phyloP scores from a whole-genome alignment of 441 rosid species.

The Adansonia rubrostipa region DNA sequence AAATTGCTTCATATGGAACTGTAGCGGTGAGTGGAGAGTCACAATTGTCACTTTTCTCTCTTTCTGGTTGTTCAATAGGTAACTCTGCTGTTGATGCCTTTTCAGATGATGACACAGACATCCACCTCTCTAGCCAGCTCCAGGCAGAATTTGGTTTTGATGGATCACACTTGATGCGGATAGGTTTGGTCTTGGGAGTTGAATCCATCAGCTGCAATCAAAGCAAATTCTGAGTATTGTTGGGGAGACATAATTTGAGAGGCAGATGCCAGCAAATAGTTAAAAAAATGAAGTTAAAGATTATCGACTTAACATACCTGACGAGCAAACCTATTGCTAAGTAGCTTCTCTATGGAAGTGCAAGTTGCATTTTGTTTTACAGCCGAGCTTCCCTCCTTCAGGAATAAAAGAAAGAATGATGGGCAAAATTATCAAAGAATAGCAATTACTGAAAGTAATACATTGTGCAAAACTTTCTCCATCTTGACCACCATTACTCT shows the following conservation, averaged over 20 bases:
- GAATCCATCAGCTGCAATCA: conserved; percentile 77
- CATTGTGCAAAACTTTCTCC: conserved; percentile 1
- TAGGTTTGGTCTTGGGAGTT: conserved; percentile 67
- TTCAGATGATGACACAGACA: conserved; percentile 62
- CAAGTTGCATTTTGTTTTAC: conserved; percentile 42
- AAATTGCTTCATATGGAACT: conserved; percentile 40
- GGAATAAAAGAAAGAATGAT: conserved; percentile 36
- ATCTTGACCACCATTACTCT: neutral
- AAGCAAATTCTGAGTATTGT: conserved; percentile 27
- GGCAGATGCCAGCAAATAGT: neutral
- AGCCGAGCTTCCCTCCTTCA: conserved; percentile 46
- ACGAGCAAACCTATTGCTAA: conserved; percentile 79
- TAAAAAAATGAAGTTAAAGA: conserved; percentile 22
- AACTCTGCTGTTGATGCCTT: conserved; percentile 43
- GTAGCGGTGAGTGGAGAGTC: conserved; percentile 34
- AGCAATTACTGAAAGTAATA: neutral
- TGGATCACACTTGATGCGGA: conserved; percentile 80
- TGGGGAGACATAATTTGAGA: conserved; percentile 14
- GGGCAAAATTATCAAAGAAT: neutral
- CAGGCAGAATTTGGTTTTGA: conserved; percentile 78
- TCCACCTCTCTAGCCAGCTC: conserved; percentile 98
- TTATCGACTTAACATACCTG: conserved; percentile 54
- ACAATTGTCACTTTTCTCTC: conserved; percentile 42
- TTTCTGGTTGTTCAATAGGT: conserved; percentile 41
- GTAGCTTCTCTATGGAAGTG: conserved; percentile 68